Evolutionary conservation across 2,329 filamentous ascomycete genomes (phyloP).

Genomic region (Apiospora kogelbergensis): DNA sequence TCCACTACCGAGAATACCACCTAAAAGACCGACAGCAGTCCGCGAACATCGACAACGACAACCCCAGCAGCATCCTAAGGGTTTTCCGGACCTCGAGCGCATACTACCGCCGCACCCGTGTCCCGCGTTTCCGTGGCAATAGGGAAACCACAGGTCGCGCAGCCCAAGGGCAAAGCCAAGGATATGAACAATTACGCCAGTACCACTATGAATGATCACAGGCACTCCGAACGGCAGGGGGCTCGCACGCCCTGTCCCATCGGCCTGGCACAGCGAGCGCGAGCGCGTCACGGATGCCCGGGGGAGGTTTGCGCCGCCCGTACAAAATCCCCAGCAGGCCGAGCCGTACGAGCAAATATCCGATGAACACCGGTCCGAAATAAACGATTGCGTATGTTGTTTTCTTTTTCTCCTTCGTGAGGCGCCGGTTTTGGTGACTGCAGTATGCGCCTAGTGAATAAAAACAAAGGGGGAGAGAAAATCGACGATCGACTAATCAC

Average conservation of each 20-base stretch:
- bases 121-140: constrained; percentile 2
- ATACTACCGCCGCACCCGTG: not conserved
- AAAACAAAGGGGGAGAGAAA: not conserved
- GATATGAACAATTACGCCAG: constrained; percentile 33
- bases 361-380: constrained; percentile 90
- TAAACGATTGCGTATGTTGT: constrained; percentile 80
- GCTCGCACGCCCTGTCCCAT: constrained; percentile 26
- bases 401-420: not conserved
- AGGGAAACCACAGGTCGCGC: constrained; percentile 5
- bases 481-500: not conserved
- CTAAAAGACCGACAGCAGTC: not conserved
- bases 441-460: not conserved
- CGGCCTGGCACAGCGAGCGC: constrained; percentile 20
- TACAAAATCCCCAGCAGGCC: constrained; percentile 28
- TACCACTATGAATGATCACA: constrained; percentile 31
- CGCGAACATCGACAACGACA: not conserved
- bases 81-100: not conserved
- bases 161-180: constrained; percentile 18
- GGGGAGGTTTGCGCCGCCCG: constrained; percentile 30
- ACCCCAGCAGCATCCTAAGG: not conserved
- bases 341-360: constrained; percentile 54
- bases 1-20: not conserved
- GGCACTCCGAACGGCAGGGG: constrained; percentile 15
- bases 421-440: not conserved
- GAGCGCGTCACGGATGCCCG: constrained; percentile 24